phyloP scores from a whole-genome alignment of 345 rosid species.

The Eucalyptus erythrocorys region DNA sequence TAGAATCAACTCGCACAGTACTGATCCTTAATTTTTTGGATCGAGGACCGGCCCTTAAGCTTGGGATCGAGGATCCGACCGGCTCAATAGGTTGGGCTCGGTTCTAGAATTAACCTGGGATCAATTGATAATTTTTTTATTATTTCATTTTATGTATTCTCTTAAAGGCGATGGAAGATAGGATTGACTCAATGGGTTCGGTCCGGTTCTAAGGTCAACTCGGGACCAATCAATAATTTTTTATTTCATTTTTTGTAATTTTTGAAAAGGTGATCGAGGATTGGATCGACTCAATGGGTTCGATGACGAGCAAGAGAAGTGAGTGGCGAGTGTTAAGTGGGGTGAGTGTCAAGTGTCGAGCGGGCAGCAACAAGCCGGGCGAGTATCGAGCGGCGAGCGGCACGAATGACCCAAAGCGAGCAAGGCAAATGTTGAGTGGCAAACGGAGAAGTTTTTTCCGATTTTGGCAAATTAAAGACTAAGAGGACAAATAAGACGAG shows the following conservation, averaged over 20 bases:
- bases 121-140: accelerated
- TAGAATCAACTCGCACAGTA: accelerated
- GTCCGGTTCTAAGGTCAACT: accelerated
- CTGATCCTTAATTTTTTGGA: accelerated
- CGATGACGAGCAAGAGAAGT: too few species aligned
- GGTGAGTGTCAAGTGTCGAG: accelerated
- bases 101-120: accelerated
- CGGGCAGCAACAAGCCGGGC: accelerated
- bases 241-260: too few species aligned
- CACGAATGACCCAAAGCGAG: too few species aligned
- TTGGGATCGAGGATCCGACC: accelerated
- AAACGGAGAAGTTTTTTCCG: accelerated
- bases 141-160: too few species aligned
- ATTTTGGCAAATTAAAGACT: too few species aligned
- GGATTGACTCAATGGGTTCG: accelerated
- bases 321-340: accelerated
- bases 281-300: accelerated
- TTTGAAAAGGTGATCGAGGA: accelerated
- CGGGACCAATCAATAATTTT: accelerated
- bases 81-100: accelerated
- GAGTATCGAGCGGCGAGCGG: accelerated
- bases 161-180: accelerated
- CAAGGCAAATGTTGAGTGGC: too few species aligned
- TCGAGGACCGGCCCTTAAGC: accelerated
- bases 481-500: too few species aligned